These are phyloP conservation scores for Penicillium paradoxum DNA, from an alignment of 495 filamentous ascomycete genomes.

Conservation along the genomic window DNA sequence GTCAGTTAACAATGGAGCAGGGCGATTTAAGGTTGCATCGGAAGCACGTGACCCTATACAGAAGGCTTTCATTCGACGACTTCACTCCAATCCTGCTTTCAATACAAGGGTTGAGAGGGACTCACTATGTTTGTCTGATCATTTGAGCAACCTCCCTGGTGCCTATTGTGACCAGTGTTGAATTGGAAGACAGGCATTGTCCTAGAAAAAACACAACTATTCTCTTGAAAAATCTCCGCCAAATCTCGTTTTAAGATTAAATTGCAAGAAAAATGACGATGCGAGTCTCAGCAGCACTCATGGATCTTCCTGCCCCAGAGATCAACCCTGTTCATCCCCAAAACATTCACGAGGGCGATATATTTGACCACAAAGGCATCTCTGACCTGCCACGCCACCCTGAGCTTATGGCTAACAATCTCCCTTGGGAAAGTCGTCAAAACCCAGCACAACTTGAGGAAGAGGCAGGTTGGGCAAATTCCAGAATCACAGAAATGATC, in stretches of 20 bases:
- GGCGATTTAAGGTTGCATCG: slow-evolving; percentile 1
- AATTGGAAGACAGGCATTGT: not conserved
- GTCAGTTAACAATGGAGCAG: not conserved
- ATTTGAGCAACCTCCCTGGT: not conserved
- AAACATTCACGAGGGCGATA: not conserved
- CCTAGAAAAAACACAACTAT: not conserved
- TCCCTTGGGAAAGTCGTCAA: not conserved
- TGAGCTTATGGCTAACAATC: not conserved
- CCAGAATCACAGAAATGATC: not conserved
- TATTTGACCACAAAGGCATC: not conserved
- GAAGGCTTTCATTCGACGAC: slow-evolving; percentile 3
- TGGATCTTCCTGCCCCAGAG: not conserved
- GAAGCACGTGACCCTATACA: slow-evolving; percentile 6
- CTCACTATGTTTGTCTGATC: not conserved
- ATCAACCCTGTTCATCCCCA: not conserved
- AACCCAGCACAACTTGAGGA: not conserved
- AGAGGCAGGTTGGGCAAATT: not conserved
- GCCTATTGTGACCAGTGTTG: not conserved
- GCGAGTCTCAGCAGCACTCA: not conserved
- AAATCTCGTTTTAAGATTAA: not conserved
- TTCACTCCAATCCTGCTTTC: not conserved
- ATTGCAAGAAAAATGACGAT: not conserved
- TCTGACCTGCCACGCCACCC: not conserved
- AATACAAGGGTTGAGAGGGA: not conserved
- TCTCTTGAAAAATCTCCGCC: not conserved